These are phyloP conservation scores for Lachnellula suecica DNA, from an alignment of 2,329 filamentous ascomycete genomes.

Conservation along the genomic window DNA sequence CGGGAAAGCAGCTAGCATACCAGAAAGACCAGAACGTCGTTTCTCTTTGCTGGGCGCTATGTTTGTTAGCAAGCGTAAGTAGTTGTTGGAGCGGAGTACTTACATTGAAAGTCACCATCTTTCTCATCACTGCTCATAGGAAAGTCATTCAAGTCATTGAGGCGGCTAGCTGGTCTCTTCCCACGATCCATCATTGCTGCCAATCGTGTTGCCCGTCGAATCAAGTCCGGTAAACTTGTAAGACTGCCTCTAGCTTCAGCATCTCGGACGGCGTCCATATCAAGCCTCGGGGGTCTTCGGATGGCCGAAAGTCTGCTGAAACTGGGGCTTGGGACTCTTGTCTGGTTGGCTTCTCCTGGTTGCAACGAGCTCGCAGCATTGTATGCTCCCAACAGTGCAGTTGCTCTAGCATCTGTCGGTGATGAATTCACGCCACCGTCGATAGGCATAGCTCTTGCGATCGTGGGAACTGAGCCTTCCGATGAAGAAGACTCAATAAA, in stretches of 20 bases:
- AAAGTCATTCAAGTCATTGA: conserved; percentile 53
- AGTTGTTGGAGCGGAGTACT: conserved; percentile 7
- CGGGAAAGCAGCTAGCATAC: conserved; percentile 66
- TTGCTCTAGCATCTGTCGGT: conserved; percentile 37
- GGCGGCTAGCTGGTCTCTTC: conserved; percentile 58
- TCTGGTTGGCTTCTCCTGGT: conserved; percentile 9
- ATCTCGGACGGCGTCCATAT: conserved; percentile 78
- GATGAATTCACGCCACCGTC: conserved; percentile 9
- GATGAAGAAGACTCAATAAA: conserved; percentile 29
- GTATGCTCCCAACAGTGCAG: conserved; percentile 50
- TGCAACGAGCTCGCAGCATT: conserved; percentile 40
- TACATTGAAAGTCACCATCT: conserved; percentile 27
- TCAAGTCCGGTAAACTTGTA: conserved; percentile 89
- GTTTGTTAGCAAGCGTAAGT: conserved; percentile 7
- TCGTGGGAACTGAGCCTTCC: conserved; percentile 21
- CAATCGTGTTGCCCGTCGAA: conserved; percentile 80
- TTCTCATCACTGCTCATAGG: conserved; percentile 33
- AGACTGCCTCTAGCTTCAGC: conserved; percentile 85
- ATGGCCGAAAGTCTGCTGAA: conserved; percentile 53
- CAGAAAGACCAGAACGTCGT: conserved; percentile 43
- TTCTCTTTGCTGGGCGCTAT: conserved; percentile 18
- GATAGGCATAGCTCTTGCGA: conserved; percentile 18
- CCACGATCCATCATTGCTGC: conserved; percentile 88
- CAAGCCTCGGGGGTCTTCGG: conserved; percentile 68
- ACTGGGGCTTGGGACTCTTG: conserved; percentile 21